These are phyloP conservation scores for Chlamydomonas eustigma DNA, from an alignment of 139 green algal genomes.

Conservation along the genomic window DNA sequence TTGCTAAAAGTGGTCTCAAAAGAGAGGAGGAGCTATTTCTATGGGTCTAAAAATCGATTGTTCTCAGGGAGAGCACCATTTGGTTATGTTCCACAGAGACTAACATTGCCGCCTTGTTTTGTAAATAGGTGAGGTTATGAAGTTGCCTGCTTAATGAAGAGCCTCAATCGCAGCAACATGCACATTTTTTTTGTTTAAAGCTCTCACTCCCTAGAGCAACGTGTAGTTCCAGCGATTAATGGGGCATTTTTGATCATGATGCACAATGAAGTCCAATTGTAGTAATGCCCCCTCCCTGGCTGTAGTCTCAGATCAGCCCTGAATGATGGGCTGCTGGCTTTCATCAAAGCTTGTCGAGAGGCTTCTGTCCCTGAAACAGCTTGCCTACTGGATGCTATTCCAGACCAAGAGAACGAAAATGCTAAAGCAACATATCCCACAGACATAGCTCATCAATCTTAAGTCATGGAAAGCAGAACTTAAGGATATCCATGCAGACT, in stretches of 20 bases:
- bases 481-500: too few species aligned
- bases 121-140: not conserved
- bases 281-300: too few species aligned
- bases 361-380: too few species aligned
- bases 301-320: too few species aligned
- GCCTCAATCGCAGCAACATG: not conserved
- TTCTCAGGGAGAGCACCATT: not conserved
- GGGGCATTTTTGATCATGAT: not conserved
- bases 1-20: not conserved
- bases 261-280: too few species aligned
- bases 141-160: not conserved
- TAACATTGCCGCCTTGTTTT: slow-evolving; percentile 3
- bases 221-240: not conserved
- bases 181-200: not conserved
- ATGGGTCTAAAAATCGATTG: not conserved
- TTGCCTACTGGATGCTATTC: too few species aligned
- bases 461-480: too few species aligned
- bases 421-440: too few species aligned
- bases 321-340: too few species aligned
- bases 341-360: too few species aligned
- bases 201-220: not conserved
- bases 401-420: too few species aligned
- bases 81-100: not conserved
- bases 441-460: too few species aligned
- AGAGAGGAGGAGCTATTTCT: not conserved